phyloP scores from a whole-genome alignment of 768 basidiomycete genomes.

The Cytidiella melzeri region DNA sequence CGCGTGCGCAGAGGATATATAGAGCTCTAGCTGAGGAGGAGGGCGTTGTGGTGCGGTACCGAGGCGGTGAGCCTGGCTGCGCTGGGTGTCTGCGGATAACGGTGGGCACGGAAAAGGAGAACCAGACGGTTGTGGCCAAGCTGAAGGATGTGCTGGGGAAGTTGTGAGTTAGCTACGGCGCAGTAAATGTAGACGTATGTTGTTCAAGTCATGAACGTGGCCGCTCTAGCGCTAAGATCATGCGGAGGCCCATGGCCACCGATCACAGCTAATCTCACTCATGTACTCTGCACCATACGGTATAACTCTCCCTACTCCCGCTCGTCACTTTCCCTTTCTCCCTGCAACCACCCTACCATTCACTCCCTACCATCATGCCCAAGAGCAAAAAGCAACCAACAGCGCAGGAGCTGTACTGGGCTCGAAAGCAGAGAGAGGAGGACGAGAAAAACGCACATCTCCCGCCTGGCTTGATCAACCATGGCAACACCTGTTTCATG shows the following conservation, averaged over 20 bases:
- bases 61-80: constrained; percentile 85
- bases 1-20: constrained; percentile 61
- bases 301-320: neutral
- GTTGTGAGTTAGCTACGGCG: constrained; percentile 13
- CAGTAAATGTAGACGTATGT: neutral
- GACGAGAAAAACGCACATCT: constrained; percentile 51
- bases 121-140: constrained; percentile 47
- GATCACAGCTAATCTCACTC: neutral
- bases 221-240: too few species aligned
- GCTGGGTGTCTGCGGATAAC: constrained; percentile 85
- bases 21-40: constrained; percentile 76
- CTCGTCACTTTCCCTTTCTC: neutral
- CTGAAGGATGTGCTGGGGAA: constrained; percentile 43
- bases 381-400: constrained; percentile 42
- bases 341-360: neutral
- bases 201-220: too few species aligned
- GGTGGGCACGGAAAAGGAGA: constrained; percentile 81
- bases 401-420: constrained; percentile 58
- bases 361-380: constrained; percentile 13
- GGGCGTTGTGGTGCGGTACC: constrained; percentile 86
- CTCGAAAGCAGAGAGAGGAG: constrained; percentile 56
- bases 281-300: neutral
- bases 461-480: constrained; percentile 72
- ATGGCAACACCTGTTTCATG: constrained; percentile 93
- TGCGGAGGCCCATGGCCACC: too few species aligned